Base-by-base conservation (phyloP, 2,329 filamentous ascomycete genomes). In the Dactylonectria macrodidyma region DNA sequence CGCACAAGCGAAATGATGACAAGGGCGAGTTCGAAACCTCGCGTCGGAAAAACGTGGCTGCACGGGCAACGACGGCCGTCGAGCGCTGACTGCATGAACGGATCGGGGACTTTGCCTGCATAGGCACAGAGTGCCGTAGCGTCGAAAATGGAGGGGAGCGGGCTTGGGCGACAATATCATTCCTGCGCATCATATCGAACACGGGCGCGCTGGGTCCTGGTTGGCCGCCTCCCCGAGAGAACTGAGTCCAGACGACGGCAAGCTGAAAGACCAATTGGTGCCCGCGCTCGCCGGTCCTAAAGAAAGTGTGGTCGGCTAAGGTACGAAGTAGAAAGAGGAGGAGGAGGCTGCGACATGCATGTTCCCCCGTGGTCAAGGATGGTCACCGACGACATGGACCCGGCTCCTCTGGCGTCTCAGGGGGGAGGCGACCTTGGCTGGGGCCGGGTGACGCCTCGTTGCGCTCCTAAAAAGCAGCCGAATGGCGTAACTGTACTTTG, bases 331-430 rank as follows among this genome's bases (percentile, higher is more conserved):
- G 7, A 16, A 3, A 10, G 22, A 5, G 22, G 19, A 48, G 19
- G 48, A n/a, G 48, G 48, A 11, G 50, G 50, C 50, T 67, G 69
- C 71, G 68, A 66, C 65, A 73, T 73, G 63, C 70, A 74, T 63
- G 69, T 65, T 65, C 41, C 67, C 67, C 65, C 51, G 69, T 57
- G 50, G 58, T 36, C 70, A 55, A 61, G 62, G 60, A 66, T 64
- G 57, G 66, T 69, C 68, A 75, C 68, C 66, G 65, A 71, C 70
- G 67, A 73, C 71, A 65, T 73, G 73, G 73, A 75, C 63, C 48
- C 64, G 73, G 73, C 67, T 71, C 70, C 73, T 66, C 50, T 62
- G 65, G 60, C 65, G 70, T 70, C 66, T 75, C 73, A 70, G 58
- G 67, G 69, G 69, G 69, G 60, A 59, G 57, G 67, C 60, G 55